Evolutionary conservation across 202 grass and related monocot genomes (phyloP), one percentile per base, ranked within the genome.

Genomic region (Eragrostis tef): DNA sequence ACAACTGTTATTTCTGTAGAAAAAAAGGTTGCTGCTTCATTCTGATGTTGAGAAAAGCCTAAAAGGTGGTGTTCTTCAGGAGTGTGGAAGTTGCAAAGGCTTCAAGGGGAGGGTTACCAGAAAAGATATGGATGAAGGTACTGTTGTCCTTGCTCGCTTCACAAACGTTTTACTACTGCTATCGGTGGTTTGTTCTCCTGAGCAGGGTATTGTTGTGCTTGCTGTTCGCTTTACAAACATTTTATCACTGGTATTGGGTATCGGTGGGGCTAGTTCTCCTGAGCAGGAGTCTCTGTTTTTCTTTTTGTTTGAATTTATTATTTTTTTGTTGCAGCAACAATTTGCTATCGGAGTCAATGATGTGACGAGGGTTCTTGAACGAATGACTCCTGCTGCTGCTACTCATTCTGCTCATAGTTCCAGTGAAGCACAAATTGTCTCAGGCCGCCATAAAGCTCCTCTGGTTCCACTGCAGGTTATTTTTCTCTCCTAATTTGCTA

Each of bases 121-220:
- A 91, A 60, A 97, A 97, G 82, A 97, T 97, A 81, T 97, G 91
- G 91, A 91, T 87, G 65, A 97, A 97, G 91, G 94, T 97, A 89
- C 27, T 12, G 3, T 21, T 39, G 51, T 87, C 46, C 51, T 73
- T 24, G 50, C 16, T 63, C 4, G 7, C 12, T 80, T 75, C 46
- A 60, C 25, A 5, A 26, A 6, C 2, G 4, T 15, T 46, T 62
- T 63, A 42, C 5, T 29, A 11, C 6, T 71, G n/a, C 57, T 51
- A 51, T 7, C 11, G 27, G 29, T 21, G 48, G 19, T 70, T 45
- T 75, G 60, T 84, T 67, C 44, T 80, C 39, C n/a, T 80, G 70
- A 52, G 11, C 26, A 60, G 19, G 31, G 68, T 6, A 59, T 49
- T 63, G n/a, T 31, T 31, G 29, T 31, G 2, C 29, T 31, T 31